Evolutionary conservation across 164 flowering plant species (phyloP).

Genomic region (Piper betle): DNA sequence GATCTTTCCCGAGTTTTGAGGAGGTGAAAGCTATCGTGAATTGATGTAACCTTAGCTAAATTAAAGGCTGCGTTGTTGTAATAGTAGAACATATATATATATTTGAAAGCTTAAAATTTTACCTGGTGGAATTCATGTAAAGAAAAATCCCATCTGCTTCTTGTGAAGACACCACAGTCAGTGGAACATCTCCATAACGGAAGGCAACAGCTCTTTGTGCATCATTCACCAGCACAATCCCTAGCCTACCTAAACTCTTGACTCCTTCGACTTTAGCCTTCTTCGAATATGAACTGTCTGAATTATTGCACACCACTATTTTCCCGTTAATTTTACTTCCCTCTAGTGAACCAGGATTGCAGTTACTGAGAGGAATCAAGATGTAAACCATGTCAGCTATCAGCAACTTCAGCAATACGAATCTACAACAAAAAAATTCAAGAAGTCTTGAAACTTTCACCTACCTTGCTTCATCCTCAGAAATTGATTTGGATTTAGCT

Average conservation of each 20-base stretch:
- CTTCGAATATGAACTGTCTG: constrained; percentile 15
- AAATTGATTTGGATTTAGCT: constrained; percentile 12
- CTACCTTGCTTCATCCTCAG: constrained; percentile 13
- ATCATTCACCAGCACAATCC: constrained; percentile 33
- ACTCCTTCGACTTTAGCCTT: constrained; percentile 17
- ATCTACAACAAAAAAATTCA: constrained; percentile 9
- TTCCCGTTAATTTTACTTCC: constrained; percentile 37
- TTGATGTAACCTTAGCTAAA: neutral
- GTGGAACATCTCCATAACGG: constrained; percentile 28
- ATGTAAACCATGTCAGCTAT: neutral
- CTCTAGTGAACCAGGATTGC: constrained; percentile 32
- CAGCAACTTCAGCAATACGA: neutral
- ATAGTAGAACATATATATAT: neutral
- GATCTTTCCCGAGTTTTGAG: no score
- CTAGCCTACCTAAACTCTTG: constrained; percentile 37
- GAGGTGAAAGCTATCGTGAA: no score
- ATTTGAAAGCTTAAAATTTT: neutral
- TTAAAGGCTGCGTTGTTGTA: neutral
- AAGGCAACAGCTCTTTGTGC: constrained; percentile 21
- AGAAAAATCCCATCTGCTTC: constrained; percentile 28
- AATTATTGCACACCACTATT: constrained; percentile 46
- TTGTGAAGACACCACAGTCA: constrained; percentile 32
- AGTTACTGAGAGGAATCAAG: constrained; percentile 29
- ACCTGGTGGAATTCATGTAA: constrained; percentile 67
- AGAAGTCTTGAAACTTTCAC: neutral